phyloP scores from a whole-genome alignment of 441 rosid species.

The Adansonia rubrostipa region DNA sequence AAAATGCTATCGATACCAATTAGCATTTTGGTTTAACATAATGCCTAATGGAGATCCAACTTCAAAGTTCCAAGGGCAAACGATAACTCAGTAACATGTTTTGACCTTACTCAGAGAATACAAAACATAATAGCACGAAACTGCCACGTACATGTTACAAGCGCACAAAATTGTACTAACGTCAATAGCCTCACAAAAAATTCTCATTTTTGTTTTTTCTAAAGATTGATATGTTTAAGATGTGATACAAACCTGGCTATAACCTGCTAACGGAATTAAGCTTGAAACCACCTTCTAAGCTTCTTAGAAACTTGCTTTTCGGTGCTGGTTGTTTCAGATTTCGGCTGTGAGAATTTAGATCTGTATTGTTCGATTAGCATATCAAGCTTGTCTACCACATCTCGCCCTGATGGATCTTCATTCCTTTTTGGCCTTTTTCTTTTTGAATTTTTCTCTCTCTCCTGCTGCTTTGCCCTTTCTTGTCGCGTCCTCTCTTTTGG shows the following conservation, averaged over 20 bases:
- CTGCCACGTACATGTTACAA: not conserved
- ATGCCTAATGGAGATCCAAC: not conserved
- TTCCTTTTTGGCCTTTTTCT: slow-evolving; percentile 53
- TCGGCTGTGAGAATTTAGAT: slow-evolving; percentile 64
- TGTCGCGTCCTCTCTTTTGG: slow-evolving; percentile 48
- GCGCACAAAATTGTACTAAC: slow-evolving; percentile 3
- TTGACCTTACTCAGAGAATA: not conserved
- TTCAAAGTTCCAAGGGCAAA: not conserved
- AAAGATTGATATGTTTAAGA: not conserved
- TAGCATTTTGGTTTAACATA: too few species aligned
- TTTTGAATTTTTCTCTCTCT: slow-evolving; percentile 35
- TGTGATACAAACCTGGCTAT: slow-evolving; percentile 11
- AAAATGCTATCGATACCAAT: not conserved
- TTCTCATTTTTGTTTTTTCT: not conserved
- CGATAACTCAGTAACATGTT: not conserved
- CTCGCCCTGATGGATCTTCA: slow-evolving; percentile 52
- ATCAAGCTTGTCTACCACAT: slow-evolving; percentile 70
- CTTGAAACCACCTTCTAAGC: slow-evolving; percentile 74
- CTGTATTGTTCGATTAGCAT: slow-evolving; percentile 68
- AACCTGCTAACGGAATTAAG: slow-evolving; percentile 31
- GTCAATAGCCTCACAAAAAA: slow-evolving; percentile 1
- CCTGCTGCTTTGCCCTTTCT: slow-evolving; percentile 32
- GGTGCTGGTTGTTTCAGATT: slow-evolving; percentile 49
- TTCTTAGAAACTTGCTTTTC: slow-evolving; percentile 51
- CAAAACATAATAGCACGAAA: not conserved